Conservation (phyloP, 1,284 basidiomycete species). For the Fistulinella cinereoalba region DNA sequence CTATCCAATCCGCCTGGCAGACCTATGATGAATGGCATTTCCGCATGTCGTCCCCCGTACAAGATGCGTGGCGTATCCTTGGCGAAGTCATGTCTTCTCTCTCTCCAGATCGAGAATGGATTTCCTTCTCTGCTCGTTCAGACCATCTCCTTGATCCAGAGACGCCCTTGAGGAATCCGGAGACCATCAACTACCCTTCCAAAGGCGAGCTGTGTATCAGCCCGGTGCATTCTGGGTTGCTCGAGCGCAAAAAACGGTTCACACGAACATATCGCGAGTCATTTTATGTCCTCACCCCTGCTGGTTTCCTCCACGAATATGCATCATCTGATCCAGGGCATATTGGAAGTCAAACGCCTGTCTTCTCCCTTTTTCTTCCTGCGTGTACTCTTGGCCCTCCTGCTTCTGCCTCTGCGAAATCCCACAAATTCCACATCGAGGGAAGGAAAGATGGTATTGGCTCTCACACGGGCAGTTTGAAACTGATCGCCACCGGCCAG, state of each 20-base stretch:
- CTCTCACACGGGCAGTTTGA: conserved; percentile 50
- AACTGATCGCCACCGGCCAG: conserved; percentile 41
- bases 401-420: conserved; percentile 65
- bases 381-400: conserved; percentile 96
- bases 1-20: conserved; percentile 95
- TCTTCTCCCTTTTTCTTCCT: conserved; percentile 91
- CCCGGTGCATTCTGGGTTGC: conserved; percentile 85
- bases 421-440: conserved; percentile 98
- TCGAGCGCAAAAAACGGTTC: conserved; percentile 98
- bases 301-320: conserved; percentile 95
- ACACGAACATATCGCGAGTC: conserved; percentile 86
- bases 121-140: conserved; percentile 89
- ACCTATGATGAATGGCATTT: conserved; percentile 98
- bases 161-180: conserved; percentile 84
- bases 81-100: conserved; percentile 81
- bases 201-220: conserved; percentile 91
- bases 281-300: conserved; percentile 93
- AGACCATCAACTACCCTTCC: conserved; percentile 83
- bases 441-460: conserved; percentile 82
- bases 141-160: conserved; percentile 98
- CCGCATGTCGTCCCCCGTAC: conserved; percentile 77
- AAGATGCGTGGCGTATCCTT: conserved; percentile 79
- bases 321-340: conserved; percentile 70
- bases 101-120: conserved; percentile 94
- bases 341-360: conserved; percentile 62